Evolutionary conservation across 2,329 filamentous ascomycete genomes (phyloP).

Genomic region (Talaromyces sp.): DNA sequence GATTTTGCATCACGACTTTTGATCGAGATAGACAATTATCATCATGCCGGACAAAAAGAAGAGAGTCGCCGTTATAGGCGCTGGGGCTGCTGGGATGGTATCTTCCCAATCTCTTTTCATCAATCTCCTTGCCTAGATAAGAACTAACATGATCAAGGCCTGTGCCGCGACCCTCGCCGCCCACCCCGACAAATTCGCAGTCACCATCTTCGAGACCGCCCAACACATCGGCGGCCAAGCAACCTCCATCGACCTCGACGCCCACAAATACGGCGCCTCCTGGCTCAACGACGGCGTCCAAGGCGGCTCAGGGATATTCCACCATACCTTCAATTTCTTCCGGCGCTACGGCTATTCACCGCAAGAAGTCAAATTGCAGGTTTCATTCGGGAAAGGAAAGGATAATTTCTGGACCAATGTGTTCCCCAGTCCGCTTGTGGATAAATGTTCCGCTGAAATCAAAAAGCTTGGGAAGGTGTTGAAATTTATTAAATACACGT

Average conservation of each 20-base stretch:
- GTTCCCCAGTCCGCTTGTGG: constrained; percentile 55
- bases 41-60: constrained; percentile 35
- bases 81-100: constrained; percentile 62
- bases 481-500: constrained; percentile 54
- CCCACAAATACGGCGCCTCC: constrained; percentile 54
- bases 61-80: constrained; percentile 59
- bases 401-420: constrained; percentile 62
- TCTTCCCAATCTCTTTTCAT: constrained; percentile 3
- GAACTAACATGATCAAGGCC: constrained; percentile 40
- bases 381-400: constrained; percentile 57
- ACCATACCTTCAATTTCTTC: constrained; percentile 62
- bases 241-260: constrained; percentile 56
- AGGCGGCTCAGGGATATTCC: constrained; percentile 59
- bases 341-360: constrained; percentile 55
- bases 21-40: not conserved
- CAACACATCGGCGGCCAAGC: constrained; percentile 61
- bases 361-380: constrained; percentile 57
- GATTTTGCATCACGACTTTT: not conserved
- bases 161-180: constrained; percentile 65
- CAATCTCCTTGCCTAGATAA: too few species aligned
- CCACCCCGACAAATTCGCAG: constrained; percentile 62
- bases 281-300: constrained; percentile 63
- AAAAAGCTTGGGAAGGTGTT: constrained; percentile 54
- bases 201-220: constrained; percentile 61
- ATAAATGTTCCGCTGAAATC: constrained; percentile 55